phyloP scores from a whole-genome alignment of 257 asterid species.

The Vinca minor region DNA sequence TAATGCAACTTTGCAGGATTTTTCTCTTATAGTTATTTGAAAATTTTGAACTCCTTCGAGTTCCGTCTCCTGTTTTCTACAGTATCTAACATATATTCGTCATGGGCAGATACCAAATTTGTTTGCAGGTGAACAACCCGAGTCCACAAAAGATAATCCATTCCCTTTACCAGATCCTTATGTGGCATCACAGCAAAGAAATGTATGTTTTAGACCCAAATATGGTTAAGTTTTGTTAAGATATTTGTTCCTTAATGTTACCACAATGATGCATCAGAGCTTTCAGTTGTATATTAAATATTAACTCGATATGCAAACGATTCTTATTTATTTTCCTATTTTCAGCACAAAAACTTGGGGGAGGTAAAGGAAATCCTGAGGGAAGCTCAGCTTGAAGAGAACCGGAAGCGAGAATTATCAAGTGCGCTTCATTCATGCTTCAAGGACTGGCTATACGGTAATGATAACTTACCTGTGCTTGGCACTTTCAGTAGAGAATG shows the following conservation, averaged over 20 bases:
- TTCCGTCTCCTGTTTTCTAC: constrained; percentile 1
- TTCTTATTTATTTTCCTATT: constrained; percentile 19
- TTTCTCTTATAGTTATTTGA: background rate
- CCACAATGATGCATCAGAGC: background rate
- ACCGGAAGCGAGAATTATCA: constrained; percentile 74
- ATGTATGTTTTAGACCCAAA: constrained; percentile 34
- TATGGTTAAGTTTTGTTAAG: background rate
- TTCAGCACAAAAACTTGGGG: constrained; percentile 57
- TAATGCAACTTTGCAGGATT: background rate
- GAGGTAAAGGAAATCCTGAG: constrained; percentile 67
- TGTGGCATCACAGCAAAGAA: constrained; percentile 74
- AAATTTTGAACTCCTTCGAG: background rate
- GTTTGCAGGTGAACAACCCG: constrained; percentile 60
- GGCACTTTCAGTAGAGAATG: background rate
- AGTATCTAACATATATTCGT: constrained; percentile 12
- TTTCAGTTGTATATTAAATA: background rate
- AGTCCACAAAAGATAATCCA: constrained; percentile 69
- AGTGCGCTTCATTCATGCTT: constrained; percentile 76
- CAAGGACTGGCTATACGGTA: constrained; percentile 97
- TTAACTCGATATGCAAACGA: constrained; percentile 6
- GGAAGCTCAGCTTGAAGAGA: constrained; percentile 82
- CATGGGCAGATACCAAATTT: constrained; percentile 66
- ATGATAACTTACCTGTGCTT: background rate
- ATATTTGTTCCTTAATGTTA: too few species aligned
- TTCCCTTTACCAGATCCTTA: constrained; percentile 81